Percentiles rank a stretch among this genome's conserved stretches.
Evolutionary conservation across 805 yeast species (phyloP).

Genomic region (Barnettozyma sp.): DNA sequence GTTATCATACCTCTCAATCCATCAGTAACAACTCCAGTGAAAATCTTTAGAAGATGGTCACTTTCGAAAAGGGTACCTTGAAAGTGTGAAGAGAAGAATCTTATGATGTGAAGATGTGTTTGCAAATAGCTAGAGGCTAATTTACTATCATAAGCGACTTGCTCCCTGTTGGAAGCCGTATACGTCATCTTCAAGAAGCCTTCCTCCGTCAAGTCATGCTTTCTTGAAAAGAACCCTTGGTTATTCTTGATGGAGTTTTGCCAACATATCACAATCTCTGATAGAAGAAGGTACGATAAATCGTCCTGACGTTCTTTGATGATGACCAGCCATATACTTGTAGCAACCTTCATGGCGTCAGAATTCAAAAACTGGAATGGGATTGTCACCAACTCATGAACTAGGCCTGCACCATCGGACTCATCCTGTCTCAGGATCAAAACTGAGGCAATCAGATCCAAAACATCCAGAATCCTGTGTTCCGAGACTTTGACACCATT

Average conservation of each 20-base stretch:
- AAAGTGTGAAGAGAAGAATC: constrained; percentile 66
- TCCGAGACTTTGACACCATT: constrained; percentile 20
- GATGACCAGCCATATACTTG: constrained; percentile 74
- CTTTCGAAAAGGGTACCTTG: constrained; percentile 73
- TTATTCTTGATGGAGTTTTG: constrained; percentile 51
- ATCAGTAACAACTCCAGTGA: constrained; percentile 50
- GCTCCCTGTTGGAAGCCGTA: constrained; percentile 68
- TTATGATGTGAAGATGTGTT: constrained; percentile 65
- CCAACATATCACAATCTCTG: constrained; percentile 67
- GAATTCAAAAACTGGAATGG: constrained; percentile 68
- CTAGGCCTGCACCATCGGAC: constrained; percentile 32
- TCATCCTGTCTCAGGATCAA: constrained; percentile 31
- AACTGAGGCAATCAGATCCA: constrained; percentile 39
- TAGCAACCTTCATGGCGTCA: constrained; percentile 53
- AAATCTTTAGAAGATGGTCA: constrained; percentile 59
- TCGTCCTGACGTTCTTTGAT: constrained; percentile 58
- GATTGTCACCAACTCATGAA: constrained; percentile 46
- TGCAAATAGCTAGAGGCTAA: constrained; percentile 43
- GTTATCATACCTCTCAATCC: constrained; percentile 44
- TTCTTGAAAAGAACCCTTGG: constrained; percentile 58
- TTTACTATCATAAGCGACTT: constrained; percentile 45
- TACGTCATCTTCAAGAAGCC: constrained; percentile 79
- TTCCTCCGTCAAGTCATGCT: constrained; percentile 49
- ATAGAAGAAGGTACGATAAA: constrained; percentile 50
- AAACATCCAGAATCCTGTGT: constrained; percentile 33